Base-by-base conservation (phyloP, 768 basidiomycete genomes). In the Mycena crocata region DNA sequence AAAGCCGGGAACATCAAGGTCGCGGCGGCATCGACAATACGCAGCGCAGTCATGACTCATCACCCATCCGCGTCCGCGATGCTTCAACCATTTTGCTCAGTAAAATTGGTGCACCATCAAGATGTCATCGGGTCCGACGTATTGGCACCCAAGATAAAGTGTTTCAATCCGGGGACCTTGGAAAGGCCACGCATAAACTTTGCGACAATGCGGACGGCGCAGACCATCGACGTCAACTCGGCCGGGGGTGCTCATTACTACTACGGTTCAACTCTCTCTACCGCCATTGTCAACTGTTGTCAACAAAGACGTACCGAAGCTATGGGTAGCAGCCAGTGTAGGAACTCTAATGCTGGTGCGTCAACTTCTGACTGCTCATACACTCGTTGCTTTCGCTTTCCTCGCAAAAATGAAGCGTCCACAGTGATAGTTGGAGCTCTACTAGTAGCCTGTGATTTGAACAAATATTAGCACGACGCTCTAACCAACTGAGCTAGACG, bases 401-500 rank as follows among this genome's bases (percentile, higher is more conserved):
- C n/a, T n/a, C n/a, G n/a, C n/a, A n/a, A n/a, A n/a, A n/a, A n/a
- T n/a, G n/a, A n/a, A n/a, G n/a, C n/a, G n/a, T n/a, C n/a, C n/a
- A n/a, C n/a, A n/a, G n/a, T n/a, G n/a, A n/a, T n/a, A n/a, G n/a
- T n/a, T n/a, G n/a, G n/a, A n/a, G n/a, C n/a, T n/a, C n/a, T n/a
- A n/a, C n/a, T n/a, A n/a, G n/a, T n/a, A n/a, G n/a, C n/a, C n/a
- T n/a, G n/a, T n/a, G n/a, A n/a, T n/a, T n/a, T n/a, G n/a, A n/a
- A n/a, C n/a, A n/a, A 24, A 37, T 86, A 90, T 90, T 92, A 92
- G 90, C 88, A 90, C 90, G 87, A 92, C 90, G 91, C 91, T 92
- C 91, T 92, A 92, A 93, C 91, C 92, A 92, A 83, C 92, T 93
- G 91, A 93, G 92, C 91, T 92, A 93, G 89, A 87, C 91, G 90